Conservation (phyloP, 2,329 filamentous ascomycete genomes). For the Pestalotiopsis sp. region DNA sequence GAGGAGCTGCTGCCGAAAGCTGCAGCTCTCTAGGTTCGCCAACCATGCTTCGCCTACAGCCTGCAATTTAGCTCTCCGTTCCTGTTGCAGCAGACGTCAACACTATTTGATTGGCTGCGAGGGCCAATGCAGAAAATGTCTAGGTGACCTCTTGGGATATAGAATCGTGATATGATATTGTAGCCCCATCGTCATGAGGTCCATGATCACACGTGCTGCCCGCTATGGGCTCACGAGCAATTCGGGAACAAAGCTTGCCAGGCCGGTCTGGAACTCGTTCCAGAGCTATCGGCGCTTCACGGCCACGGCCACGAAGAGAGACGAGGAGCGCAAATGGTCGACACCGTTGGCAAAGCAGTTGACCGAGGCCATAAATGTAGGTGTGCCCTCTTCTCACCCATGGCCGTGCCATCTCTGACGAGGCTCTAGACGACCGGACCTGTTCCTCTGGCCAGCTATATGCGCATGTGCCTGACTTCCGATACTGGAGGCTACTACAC, state of each 20-base stretch:
- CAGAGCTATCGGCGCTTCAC: conserved; percentile 27
- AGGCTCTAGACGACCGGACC: conserved; percentile 71
- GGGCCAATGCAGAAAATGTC: not conserved
- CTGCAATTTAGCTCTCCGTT: not conserved
- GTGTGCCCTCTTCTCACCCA: conserved; percentile 10
- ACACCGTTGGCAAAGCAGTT: conserved; percentile 89
- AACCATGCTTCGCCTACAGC: not conserved
- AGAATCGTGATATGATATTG: not conserved
- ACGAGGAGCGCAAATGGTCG: conserved; percentile 71
- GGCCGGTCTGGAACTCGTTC: conserved; percentile 13
- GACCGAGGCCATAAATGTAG: conserved; percentile 81
- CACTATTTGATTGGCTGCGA: not conserved
- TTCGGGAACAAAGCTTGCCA: conserved; percentile 16
- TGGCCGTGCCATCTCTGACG: not conserved
- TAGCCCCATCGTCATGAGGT: conserved; percentile 26
- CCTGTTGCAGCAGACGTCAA: not conserved
- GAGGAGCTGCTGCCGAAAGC: not conserved
- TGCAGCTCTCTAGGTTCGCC: not conserved
- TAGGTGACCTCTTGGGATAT: not conserved
- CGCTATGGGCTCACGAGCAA: conserved; percentile 22
- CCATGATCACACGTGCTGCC: conserved; percentile 20
- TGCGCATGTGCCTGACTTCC: conserved; percentile 97
- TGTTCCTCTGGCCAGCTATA: conserved; percentile 88
- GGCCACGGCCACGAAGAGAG: conserved; percentile 24
- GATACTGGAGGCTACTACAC: conserved; percentile 95